Evolutionary conservation across 805 yeast species (phyloP).

Genomic region (Starmera caribaea): DNA sequence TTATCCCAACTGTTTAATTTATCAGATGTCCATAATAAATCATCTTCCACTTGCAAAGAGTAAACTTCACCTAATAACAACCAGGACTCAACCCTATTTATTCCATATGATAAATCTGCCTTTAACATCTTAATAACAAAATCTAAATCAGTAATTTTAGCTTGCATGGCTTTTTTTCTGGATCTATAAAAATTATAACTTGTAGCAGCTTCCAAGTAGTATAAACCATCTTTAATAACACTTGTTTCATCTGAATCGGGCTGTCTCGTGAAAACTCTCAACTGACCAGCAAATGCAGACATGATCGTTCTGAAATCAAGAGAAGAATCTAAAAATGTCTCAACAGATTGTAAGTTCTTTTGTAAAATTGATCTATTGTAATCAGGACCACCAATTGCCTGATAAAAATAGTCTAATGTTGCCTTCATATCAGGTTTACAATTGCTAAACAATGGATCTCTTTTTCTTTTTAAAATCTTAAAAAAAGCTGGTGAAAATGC

Average conservation of each 20-base stretch:
- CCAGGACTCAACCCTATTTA: conserved; percentile 80
- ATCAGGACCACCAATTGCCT: conserved; percentile 61
- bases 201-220: conserved; percentile 58
- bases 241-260: conserved; percentile 25
- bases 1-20: conserved; percentile 56
- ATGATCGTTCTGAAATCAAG: conserved; percentile 36
- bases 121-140: conserved; percentile 56
- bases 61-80: conserved; percentile 70
- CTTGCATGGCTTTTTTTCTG: conserved; percentile 70
- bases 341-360: conserved; percentile 35
- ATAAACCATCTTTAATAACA: conserved; percentile 46
- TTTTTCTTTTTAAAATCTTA: conserved; percentile 42
- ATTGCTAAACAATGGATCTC: conserved; percentile 47
- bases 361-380: conserved; percentile 28
- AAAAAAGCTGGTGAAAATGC: conserved; percentile 38
- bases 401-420: conserved; percentile 62
- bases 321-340: conserved; percentile 36
- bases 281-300: conserved; percentile 43
- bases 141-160: conserved; percentile 74
- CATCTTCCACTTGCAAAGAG: conserved; percentile 77
- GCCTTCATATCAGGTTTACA: conserved; percentile 66
- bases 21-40: conserved; percentile 86
- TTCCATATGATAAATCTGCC: conserved; percentile 57
- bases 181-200: conserved; percentile 56
- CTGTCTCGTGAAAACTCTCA: conserved; percentile 19